A percentile compares a stretch with the other conserved stretches of the same genome.
phyloP scores from a whole-genome alignment of 257 asterid species.

The Lantana camara region DNA sequence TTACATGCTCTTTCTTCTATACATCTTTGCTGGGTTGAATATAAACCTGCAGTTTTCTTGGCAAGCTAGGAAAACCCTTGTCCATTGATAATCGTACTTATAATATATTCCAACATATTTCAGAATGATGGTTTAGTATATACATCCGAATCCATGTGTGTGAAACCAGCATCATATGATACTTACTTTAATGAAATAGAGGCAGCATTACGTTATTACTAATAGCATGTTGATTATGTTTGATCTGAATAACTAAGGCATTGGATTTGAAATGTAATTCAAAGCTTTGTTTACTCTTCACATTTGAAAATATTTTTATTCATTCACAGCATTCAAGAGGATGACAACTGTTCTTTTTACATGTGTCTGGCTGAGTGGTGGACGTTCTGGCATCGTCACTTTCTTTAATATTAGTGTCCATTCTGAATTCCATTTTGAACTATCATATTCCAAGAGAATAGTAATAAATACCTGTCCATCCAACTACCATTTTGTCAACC shows the following conservation, averaged over 20 bases:
- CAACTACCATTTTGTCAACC: conserved; percentile 5
- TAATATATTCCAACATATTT: not conserved
- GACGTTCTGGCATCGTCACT: not conserved
- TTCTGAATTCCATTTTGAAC: not conserved
- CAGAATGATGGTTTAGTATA: not conserved
- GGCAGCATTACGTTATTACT: not conserved
- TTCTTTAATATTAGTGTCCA: not conserved
- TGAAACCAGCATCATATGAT: not conserved
- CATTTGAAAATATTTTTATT: not conserved
- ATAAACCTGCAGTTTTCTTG: not conserved
- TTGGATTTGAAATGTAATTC: not conserved
- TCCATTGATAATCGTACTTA: not conserved
- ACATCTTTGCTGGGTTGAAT: conserved; percentile 18
- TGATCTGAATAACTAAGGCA: not conserved
- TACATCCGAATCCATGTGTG: not conserved
- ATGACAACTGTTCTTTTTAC: not conserved
- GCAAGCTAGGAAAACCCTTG: not conserved
- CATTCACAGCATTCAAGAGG: not conserved
- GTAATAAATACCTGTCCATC: not conserved
- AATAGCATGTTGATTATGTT: too few relatives aligned
- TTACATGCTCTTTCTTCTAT: conserved; percentile 8
- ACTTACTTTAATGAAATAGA: not conserved
- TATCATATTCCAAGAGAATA: not conserved
- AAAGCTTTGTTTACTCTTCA: not conserved
- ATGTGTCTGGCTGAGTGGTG: not conserved